phyloP scores from a whole-genome alignment of 495 filamentous ascomycete genomes.

The Filosporella fistucella region DNA sequence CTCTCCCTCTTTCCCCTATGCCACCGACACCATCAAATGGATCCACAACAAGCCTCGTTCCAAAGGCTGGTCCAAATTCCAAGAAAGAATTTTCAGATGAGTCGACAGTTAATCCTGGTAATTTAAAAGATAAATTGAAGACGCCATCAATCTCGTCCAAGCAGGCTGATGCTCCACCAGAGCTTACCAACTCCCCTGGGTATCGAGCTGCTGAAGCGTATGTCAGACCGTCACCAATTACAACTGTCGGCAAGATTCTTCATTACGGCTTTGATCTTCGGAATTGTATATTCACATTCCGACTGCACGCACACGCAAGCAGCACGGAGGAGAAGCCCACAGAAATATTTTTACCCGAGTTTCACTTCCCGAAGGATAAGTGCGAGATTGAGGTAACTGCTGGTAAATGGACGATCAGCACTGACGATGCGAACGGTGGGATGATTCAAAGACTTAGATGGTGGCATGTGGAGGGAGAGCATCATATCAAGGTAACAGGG shows the following conservation, averaged over 20 bases:
- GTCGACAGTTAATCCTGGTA: constrained; percentile 57
- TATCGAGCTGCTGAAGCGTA: constrained; percentile 90
- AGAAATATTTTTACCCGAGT: constrained; percentile 83
- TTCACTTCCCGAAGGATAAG: constrained; percentile 78
- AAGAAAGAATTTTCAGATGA: constrained; percentile 47
- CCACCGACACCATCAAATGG: constrained; percentile 34
- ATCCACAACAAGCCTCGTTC: constrained; percentile 26
- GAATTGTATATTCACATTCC: constrained; percentile 68
- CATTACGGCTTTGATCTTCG: constrained; percentile 74
- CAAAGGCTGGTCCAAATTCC: constrained; percentile 24
- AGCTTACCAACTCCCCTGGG: constrained; percentile 56
- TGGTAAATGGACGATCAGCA: constrained; percentile 84
- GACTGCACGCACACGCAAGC: constrained; percentile 47
- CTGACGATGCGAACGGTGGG: constrained; percentile 56
- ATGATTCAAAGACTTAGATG: constrained; percentile 72
- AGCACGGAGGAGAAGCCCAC: constrained; percentile 63
- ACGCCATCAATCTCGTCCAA: constrained; percentile 66
- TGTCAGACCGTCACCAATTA: constrained; percentile 78
- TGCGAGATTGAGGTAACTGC: constrained; percentile 70
- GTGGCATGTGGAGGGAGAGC: constrained; percentile 87
- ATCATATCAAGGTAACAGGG: constrained; percentile 74
- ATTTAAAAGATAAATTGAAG: constrained; percentile 67
- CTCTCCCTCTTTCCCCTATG: constrained; percentile 50
- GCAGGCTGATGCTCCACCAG: constrained; percentile 42
- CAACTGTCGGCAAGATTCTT: constrained; percentile 61